Conservation (phyloP, 2,329 filamentous ascomycete genomes). For the Tolypocladium paradoxum region DNA sequence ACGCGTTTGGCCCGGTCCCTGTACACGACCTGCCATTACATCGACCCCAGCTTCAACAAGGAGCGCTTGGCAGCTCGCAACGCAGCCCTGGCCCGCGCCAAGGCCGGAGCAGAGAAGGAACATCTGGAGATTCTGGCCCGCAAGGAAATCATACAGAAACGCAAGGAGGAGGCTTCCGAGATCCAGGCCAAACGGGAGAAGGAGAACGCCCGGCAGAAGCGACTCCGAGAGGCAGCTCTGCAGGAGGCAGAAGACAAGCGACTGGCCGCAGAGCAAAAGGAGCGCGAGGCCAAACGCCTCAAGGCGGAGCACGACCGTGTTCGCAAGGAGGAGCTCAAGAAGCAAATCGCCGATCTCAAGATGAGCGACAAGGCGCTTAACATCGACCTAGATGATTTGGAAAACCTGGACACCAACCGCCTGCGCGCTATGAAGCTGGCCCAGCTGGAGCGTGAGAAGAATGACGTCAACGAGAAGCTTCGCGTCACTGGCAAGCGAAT, state of each 20-base stretch:
- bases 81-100: slow-evolving; percentile 68
- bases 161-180: slow-evolving; percentile 91
- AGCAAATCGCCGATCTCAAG: slow-evolving; percentile 85
- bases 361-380: slow-evolving; percentile 65
- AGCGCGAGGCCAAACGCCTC: slow-evolving; percentile 76
- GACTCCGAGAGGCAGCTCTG: slow-evolving; percentile 74
- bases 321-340: slow-evolving; percentile 86
- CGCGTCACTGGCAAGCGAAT: slow-evolving; percentile 90
- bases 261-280: slow-evolving; percentile 82
- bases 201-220: slow-evolving; percentile 83
- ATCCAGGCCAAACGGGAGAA: slow-evolving; percentile 80
- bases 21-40: slow-evolving; percentile 89
- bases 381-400: slow-evolving; percentile 71
- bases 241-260: slow-evolving; percentile 85
- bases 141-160: slow-evolving; percentile 87
- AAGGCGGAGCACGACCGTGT: slow-evolving; percentile 84
- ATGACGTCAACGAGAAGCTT: slow-evolving; percentile 82
- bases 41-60: slow-evolving; percentile 82
- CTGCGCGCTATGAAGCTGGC: slow-evolving; percentile 92
- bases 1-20: slow-evolving; percentile 84
- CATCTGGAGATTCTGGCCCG: slow-evolving; percentile 75
- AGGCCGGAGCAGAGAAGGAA: slow-evolving; percentile 84
- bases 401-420: slow-evolving; percentile 78
- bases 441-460: slow-evolving; percentile 96
- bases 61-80: slow-evolving; percentile 68